Conservation (phyloP, 2,329 filamentous ascomycete species). For the Sporothrix globosa region DNA sequence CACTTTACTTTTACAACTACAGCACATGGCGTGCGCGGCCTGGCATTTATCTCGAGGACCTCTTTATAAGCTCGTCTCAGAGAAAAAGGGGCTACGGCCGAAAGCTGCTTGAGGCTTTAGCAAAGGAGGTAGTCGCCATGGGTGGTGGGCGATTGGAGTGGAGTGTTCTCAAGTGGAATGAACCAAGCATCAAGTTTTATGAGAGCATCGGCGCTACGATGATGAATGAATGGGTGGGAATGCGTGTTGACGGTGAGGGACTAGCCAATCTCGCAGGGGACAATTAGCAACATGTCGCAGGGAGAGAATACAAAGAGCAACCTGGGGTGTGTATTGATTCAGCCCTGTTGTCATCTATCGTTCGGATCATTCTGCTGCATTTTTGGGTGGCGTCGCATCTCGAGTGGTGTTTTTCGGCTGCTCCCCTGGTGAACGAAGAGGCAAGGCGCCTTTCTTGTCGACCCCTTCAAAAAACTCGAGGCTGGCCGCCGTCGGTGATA, state of each 20-base stretch:
- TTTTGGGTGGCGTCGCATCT: not conserved
- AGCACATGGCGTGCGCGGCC: slow-evolving; percentile 87
- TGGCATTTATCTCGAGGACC: slow-evolving; percentile 90
- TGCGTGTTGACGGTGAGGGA: slow-evolving; percentile 71
- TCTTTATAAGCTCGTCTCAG: slow-evolving; percentile 75
- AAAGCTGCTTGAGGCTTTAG: slow-evolving; percentile 71
- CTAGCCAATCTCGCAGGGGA: slow-evolving; percentile 60
- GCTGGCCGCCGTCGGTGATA: slow-evolving; percentile 44
- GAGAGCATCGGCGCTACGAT: slow-evolving; percentile 67
- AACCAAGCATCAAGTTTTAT: slow-evolving; percentile 88
- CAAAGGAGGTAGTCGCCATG: slow-evolving; percentile 75
- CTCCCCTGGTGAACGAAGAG: not conserved
- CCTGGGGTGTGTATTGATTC: not conserved
- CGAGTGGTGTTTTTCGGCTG: not conserved
- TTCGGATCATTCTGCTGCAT: not conserved
- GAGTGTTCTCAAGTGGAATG: slow-evolving; percentile 91
- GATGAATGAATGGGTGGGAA: slow-evolving; percentile 73
- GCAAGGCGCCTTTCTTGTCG: slow-evolving; percentile 40
- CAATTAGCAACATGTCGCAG: not conserved
- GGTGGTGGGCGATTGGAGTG: slow-evolving; percentile 80
- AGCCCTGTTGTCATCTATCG: not conserved
- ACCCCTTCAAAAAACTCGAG: slow-evolving; percentile 55
- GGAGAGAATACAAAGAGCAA: not conserved
- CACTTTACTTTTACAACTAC: slow-evolving; percentile 94
- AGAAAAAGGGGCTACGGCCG: slow-evolving; percentile 80